Conservation (phyloP, 768 basidiomycete genomes). For the Pleurotus tuber-regium region DNA sequence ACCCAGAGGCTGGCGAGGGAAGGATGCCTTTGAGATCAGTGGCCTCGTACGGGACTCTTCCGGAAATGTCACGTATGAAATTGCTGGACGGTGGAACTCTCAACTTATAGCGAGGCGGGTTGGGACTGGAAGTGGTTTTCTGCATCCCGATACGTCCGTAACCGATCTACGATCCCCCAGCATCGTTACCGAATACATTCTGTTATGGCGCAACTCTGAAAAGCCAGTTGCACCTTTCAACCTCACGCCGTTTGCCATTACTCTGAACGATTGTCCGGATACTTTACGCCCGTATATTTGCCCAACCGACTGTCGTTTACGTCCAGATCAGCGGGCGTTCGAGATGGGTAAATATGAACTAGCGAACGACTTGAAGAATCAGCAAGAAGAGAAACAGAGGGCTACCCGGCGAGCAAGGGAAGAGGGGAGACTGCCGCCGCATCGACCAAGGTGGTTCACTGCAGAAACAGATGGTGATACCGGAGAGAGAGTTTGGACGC, state of each 20-base stretch:
- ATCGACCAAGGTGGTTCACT: conserved; percentile 85
- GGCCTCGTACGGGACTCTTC: conserved; percentile 71
- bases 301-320: conserved; percentile 89
- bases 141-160: conserved; percentile 72
- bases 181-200: conserved; percentile 65
- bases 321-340: conserved; percentile 94
- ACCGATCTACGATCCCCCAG: conserved; percentile 40
- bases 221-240: conserved; percentile 87
- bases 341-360: conserved; percentile 84
- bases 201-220: conserved; percentile 91
- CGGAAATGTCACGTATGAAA: conserved; percentile 76
- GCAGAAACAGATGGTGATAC: conserved; percentile 85
- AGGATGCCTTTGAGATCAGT: conserved; percentile 89
- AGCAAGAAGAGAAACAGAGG: conserved; percentile 84
- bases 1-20: conserved; percentile 92
- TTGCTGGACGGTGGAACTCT: conserved; percentile 94
- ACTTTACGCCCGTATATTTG: conserved; percentile 70
- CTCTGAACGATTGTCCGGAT: conserved; percentile 83
- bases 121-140: conserved; percentile 53
- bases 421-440: conserved; percentile 65
- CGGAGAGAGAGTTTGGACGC: conserved; percentile 86
- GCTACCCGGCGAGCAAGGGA: conserved; percentile 72
- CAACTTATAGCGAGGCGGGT: conserved; percentile 85
- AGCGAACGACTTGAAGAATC: conserved; percentile 75
- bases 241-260: conserved; percentile 91